phyloP scores from a whole-genome alignment of 352 stramenopile species.

The Globisporangium nunn region DNA sequence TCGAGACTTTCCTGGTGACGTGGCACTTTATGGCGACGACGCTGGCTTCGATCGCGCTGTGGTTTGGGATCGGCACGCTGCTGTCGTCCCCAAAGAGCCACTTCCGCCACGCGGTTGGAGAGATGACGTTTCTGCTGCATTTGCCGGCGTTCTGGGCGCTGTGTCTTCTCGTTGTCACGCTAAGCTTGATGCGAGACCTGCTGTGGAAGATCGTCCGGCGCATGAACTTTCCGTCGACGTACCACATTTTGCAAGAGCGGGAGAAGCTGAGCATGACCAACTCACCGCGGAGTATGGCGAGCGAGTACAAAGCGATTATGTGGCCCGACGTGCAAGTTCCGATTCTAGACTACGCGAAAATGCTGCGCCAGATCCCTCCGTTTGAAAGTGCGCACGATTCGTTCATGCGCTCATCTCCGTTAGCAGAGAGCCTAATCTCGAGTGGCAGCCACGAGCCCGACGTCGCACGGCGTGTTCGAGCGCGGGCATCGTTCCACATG shows the following conservation, averaged over 20 bases:
- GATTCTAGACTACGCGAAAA: constrained; percentile 43
- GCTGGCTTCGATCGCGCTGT: constrained; percentile 43
- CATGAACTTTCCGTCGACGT: constrained; percentile 52
- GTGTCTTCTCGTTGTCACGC: constrained; percentile 45
- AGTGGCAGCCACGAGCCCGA: constrained; percentile 7
- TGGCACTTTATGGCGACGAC: constrained; percentile 67
- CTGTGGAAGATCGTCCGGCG: constrained; percentile 74
- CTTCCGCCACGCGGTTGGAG: constrained; percentile 53
- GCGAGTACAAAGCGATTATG: constrained; percentile 20
- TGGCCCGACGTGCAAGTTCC: constrained; percentile 37
- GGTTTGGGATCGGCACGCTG: constrained; percentile 58
- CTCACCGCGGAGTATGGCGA: constrained; percentile 45
- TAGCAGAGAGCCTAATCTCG: constrained; percentile 51
- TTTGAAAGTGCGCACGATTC: constrained; percentile 50
- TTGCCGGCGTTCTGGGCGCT: constrained; percentile 56
- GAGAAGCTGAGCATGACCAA: constrained; percentile 57
- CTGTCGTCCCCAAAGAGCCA: constrained; percentile 40
- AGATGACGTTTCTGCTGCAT: constrained; percentile 60
- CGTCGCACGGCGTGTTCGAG: constrained; percentile 34
- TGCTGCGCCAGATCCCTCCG: constrained; percentile 35
- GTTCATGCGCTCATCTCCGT: constrained; percentile 45
- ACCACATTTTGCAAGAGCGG: constrained; percentile 76
- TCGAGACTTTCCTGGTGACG: constrained; percentile 68
- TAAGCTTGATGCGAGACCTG: constrained; percentile 58
- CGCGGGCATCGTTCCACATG: constrained; percentile 47